Conservation (phyloP, 352 stramenopile species). For the Phytophthora litchii region DNA sequence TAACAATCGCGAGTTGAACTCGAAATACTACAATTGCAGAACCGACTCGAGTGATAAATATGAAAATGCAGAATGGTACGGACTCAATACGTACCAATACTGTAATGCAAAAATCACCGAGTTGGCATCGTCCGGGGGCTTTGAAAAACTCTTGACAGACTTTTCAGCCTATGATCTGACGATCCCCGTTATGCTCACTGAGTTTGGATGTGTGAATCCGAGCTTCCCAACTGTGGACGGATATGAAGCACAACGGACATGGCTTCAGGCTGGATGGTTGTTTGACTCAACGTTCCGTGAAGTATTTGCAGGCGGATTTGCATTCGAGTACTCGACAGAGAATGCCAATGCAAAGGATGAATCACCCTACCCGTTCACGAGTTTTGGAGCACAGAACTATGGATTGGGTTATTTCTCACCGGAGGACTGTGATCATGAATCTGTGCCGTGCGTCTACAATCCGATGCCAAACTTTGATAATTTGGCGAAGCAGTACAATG, state of each 20-base stretch:
- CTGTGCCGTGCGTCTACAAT: slow-evolving; percentile 65
- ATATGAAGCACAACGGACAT: slow-evolving; percentile 76
- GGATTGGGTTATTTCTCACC: slow-evolving; percentile 82
- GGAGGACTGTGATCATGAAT: slow-evolving; percentile 64
- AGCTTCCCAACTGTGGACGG: slow-evolving; percentile 70
- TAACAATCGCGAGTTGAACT: slow-evolving; percentile 68
- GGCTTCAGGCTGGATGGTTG: slow-evolving; percentile 64
- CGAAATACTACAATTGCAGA: slow-evolving; percentile 89
- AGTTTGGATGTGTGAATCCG: slow-evolving; percentile 82
- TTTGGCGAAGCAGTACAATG: slow-evolving; percentile 53
- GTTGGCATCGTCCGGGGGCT: slow-evolving; percentile 57
- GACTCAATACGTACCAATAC: slow-evolving; percentile 86
- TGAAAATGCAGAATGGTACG: slow-evolving; percentile 87
- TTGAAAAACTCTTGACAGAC: slow-evolving; percentile 58
- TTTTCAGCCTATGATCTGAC: slow-evolving; percentile 70
- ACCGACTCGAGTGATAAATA: slow-evolving; percentile 68
- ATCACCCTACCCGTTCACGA: slow-evolving; percentile 76
- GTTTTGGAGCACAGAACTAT: slow-evolving; percentile 73
- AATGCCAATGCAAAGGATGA: slow-evolving; percentile 60
- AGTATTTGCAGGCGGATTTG: slow-evolving; percentile 74
- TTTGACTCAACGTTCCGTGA: slow-evolving; percentile 53
- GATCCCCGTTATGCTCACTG: slow-evolving; percentile 81
- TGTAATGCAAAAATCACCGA: slow-evolving; percentile 60
- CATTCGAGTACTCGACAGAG: slow-evolving; percentile 87
- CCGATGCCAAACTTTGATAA: slow-evolving; percentile 74